Evolutionary conservation across 345 rosid genomes (phyloP), one percentile per base, ranked within the genome.

Genomic region (Litchi chinensis): DNA sequence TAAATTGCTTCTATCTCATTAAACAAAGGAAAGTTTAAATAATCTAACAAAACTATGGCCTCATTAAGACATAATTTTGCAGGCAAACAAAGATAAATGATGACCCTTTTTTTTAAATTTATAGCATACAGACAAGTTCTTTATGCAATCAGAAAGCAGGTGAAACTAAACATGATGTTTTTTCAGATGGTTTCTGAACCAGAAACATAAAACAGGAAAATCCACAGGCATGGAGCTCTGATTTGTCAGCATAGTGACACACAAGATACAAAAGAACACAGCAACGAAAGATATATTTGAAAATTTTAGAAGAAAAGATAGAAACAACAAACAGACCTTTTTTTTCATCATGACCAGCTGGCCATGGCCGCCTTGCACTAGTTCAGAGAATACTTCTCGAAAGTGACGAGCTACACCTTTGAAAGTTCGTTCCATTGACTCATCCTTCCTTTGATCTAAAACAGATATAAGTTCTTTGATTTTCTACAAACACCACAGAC

Each of bases 361-460:
- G 41, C 98, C 98, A 81, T 94, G 93, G 77, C 98, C 99, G 69
- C 91, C 97, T 88, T 94, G 97, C 68, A 94, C 98, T 78, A 96
- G 97, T 83, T 96, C 94, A 76, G 97, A 88, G 84, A 96, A 96
- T 59, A 93, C 99, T 81, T 96, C 92, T 59, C 91, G 91, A 85
- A 96, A 96, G 84, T 96, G 95, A 56, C 88, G 86, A 65, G 97
- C 98, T 79, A 96, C 99, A 65, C 94, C 97, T 88, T 96, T 96
- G 85, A 96, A 96, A 69, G 98, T 96, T 70, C 98, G 97, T 80
- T 96, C 98, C 60, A 96, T 96, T 60, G 98, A 94, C 82, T 96
- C 99, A 79, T 96, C 99, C 85, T 96, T 96, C 73, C 97, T 83
- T 70, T 91, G 97, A 85, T 96, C 98, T 79, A 96, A 82, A 81